Percentiles rank a stretch among this genome's conserved stretches.
These are phyloP conservation scores for Keithomyces neogunnii DNA, from an alignment of 2,329 filamentous ascomycete genomes.

Conservation along the genomic window DNA sequence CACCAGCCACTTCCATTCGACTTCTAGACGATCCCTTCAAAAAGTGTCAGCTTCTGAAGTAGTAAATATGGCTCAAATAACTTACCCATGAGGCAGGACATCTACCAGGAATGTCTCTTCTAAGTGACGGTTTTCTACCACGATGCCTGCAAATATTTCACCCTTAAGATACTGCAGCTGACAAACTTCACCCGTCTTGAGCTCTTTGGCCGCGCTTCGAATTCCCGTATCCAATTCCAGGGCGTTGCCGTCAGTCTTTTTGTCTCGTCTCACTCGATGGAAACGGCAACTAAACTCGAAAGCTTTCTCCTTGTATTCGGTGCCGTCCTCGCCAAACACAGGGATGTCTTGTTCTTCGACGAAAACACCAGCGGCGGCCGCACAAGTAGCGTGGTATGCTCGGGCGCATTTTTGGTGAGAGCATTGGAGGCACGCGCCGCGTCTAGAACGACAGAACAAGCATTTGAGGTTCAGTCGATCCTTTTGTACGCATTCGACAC, in stretches of 20 bases:
- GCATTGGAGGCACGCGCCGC: conserved; percentile 95
- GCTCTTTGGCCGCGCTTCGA: conserved; percentile 55
- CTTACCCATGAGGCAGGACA: conserved; percentile 75
- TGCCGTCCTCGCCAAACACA: conserved; percentile 82
- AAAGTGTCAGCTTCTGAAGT: conserved; percentile 28
- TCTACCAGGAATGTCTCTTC: conserved; percentile 75
- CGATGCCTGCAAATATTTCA: conserved; percentile 83
- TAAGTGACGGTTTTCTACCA: conserved; percentile 71
- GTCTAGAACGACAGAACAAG: conserved; percentile 87
- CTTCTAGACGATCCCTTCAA: conserved; percentile 60
- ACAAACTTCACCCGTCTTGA: conserved; percentile 68
- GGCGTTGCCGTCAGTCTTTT: conserved; percentile 58
- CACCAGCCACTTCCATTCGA: conserved; percentile 78
- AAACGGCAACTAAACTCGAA: conserved; percentile 94
- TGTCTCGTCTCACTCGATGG: conserved; percentile 80
- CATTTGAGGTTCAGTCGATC: conserved; percentile 88
- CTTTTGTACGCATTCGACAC: conserved; percentile 74
- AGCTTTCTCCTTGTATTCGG: conserved; percentile 83
- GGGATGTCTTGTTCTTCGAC: conserved; percentile 81
- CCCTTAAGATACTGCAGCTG: conserved; percentile 79
- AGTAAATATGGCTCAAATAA: conserved; percentile 11
- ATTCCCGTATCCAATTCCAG: conserved; percentile 65
- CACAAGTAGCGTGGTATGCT: conserved; percentile 92
- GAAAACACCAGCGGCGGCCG: conserved; percentile 82
- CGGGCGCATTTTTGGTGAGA: conserved; percentile 89